Evolutionary conservation across 805 yeast genomes (phyloP), one percentile per base, ranked within the genome.

Genomic region (Hanseniaspora lindneri): DNA sequence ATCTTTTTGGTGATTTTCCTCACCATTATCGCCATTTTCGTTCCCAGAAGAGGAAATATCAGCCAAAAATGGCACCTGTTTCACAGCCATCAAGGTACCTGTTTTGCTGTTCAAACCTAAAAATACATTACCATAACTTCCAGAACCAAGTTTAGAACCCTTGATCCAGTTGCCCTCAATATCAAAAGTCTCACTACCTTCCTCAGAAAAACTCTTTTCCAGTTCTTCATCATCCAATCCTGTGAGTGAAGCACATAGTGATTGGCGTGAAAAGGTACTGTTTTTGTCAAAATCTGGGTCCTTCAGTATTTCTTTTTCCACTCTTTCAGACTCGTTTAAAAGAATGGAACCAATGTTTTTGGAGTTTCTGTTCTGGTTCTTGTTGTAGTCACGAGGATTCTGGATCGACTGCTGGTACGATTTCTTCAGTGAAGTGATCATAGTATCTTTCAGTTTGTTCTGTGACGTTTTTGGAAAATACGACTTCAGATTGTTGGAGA

Each of bases 81-180:
- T 92, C 17, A 92, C 96, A 1, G 97, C 98, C 95, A 89, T 85
- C 44, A 92, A 69, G 60, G 87, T 97, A 37, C 98, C 98, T 0
- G 95, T 87, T 29, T 80, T 65, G 1, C 95, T 83, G 60, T 88
- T 85, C 79, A 92, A 78, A 0, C 96, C 98, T 32, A 92, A 67
- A 53, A 82, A 88, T 1, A 92, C 98, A 1, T 85, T 79, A 28
- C 97, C 98, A 69, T 87, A 92, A 52, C 94, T 80, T 2, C 98
- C 98, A 9, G 89, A 80, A 0, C 98, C 98, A 54, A 92, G 86
- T 41, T 87, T 70, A 0, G 95, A 84, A 41, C 98, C 98, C 56
- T 83, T 83, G 39, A 87, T 72, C 98, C 98, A 92, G 37, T 83
- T 76, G 33, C 77, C 72, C 3, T 94, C 92, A 0, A 83, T 53